phyloP scores from a whole-genome alignment of 139 green algal genomes.

The Coccomyxa sp. region DNA sequence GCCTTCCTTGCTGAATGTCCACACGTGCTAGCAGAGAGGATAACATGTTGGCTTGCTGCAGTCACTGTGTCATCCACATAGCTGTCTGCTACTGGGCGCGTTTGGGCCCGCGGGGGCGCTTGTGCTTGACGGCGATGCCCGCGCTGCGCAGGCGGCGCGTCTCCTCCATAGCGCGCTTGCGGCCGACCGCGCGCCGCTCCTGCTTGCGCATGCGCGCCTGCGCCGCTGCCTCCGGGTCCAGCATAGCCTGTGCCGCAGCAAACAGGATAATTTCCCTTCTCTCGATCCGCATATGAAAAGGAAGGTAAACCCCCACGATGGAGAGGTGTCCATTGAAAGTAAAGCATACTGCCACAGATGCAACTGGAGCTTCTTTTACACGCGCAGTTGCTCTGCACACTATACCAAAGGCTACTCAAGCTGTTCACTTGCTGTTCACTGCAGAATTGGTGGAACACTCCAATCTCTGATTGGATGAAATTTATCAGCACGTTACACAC shows the following conservation, averaged over 20 bases:
- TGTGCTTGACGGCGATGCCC: conserved; percentile 42
- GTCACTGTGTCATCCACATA: too few relatives aligned
- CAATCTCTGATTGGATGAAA: background rate
- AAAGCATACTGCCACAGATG: background rate
- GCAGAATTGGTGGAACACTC: background rate
- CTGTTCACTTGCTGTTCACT: background rate
- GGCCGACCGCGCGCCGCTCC: conserved; percentile 43
- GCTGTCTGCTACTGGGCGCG: too few relatives aligned
- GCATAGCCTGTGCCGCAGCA: conserved; percentile 34
- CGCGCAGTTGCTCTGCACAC: background rate
- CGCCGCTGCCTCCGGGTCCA: conserved; percentile 76
- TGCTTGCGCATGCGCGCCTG: conserved; percentile 43
- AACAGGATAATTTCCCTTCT: background rate
- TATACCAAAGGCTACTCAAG: background rate
- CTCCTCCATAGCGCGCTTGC: conserved; percentile 74
- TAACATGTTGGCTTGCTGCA: too few relatives aligned
- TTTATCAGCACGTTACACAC: background rate
- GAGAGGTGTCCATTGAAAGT: background rate
- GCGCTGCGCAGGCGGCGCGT: conserved; percentile 40
- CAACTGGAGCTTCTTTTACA: background rate
- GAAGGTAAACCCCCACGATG: background rate
- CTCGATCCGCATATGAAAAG: too few relatives aligned
- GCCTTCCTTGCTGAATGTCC: too few relatives aligned
- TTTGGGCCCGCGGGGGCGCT: conserved; percentile 1
- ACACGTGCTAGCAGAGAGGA: too few relatives aligned